Evolutionary conservation across 2,329 filamentous ascomycete species (phyloP), one percentile per base, ranked within the genome.

Genomic region (Cordyceps cateniannulata): DNA sequence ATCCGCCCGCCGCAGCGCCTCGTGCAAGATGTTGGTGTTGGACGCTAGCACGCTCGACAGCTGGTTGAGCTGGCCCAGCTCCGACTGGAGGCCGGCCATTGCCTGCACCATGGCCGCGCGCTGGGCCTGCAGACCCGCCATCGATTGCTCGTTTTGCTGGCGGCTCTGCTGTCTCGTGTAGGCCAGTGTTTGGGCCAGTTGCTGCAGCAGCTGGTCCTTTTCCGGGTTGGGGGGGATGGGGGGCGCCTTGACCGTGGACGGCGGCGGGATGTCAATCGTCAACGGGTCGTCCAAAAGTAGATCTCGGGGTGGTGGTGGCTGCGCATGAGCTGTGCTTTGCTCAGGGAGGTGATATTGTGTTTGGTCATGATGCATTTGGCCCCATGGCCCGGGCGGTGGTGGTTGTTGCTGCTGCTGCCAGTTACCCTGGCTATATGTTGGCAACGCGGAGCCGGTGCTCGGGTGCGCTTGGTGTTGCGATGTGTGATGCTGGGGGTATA

Each of bases 191-290:
- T 82, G 79, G 40, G 88, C 91, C 32, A 98, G 82, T 49, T 92
- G 89, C 58, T 83, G 82, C 3, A 96, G 81, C 18, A 98, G 83
- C 22, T 89, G 88, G 72, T 98, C 92, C 71, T 96, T 97, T 74
- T 98, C 91, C 0, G 95, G 95, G 69, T 99, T 99, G 0, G 92
- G 93, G 0, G 95, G 93, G 35, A 97, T 91, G 0, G 93, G 93
- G 0, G 95, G 93, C 1, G 91, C 85, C 6, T 88, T 81, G 8
- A 85, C 71, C 24, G 81, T 76, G 0, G 78, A 75, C 4, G 76
- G 72, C 1, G 78, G 73, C 2, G 83, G 79, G 14, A 82, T 75
- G 18, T 77, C 67, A 25, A 84, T 72, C 10, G 79, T 79, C 16
- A 85, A 72, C 35, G 84, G 82, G 59, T 83, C 82, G 63, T 86